phyloP scores from a whole-genome alignment of 345 rosid genomes.

The Syzygium aqueum region DNA sequence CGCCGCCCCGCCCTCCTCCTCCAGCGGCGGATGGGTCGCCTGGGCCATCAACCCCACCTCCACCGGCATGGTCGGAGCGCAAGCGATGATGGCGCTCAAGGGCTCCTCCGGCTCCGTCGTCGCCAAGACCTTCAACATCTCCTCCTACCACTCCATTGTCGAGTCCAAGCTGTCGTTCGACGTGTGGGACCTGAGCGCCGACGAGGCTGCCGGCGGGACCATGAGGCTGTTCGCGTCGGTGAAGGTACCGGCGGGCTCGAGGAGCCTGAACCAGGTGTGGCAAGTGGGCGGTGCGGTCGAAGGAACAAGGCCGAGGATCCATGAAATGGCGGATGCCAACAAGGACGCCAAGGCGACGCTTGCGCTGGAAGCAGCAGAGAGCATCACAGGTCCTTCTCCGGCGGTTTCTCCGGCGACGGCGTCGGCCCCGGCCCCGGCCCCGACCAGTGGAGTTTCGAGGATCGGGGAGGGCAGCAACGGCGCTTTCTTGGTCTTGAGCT shows the following conservation, averaged over 20 bases:
- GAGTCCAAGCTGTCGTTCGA: constrained; percentile 42
- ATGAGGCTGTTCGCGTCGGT: constrained; percentile 37
- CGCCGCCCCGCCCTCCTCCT: constrained; percentile 52
- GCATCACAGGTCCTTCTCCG: background rate
- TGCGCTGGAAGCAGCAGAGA: background rate
- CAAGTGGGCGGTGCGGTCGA: constrained; percentile 36
- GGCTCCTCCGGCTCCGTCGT: constrained; percentile 11
- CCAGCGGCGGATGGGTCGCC: constrained; percentile 53
- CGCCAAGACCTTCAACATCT: constrained; percentile 45
- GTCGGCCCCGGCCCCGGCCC: background rate
- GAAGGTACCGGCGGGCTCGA: constrained; percentile 48
- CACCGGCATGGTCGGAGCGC: constrained; percentile 54
- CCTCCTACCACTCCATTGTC: constrained; percentile 4
- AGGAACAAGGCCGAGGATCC: background rate
- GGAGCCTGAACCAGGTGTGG: constrained; percentile 71
- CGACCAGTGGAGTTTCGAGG: background rate
- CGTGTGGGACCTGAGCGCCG: constrained; percentile 43
- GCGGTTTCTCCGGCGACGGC: background rate
- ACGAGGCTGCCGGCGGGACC: constrained; percentile 8
- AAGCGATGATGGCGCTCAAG: constrained; percentile 48
- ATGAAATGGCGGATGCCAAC: background rate
- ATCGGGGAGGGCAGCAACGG: background rate
- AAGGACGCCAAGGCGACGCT: background rate
- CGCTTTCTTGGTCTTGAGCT: background rate
- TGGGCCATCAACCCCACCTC: constrained; percentile 76